Base-by-base conservation (phyloP, 2,329 filamentous ascomycete species). In the Didymella arachidicola region DNA sequence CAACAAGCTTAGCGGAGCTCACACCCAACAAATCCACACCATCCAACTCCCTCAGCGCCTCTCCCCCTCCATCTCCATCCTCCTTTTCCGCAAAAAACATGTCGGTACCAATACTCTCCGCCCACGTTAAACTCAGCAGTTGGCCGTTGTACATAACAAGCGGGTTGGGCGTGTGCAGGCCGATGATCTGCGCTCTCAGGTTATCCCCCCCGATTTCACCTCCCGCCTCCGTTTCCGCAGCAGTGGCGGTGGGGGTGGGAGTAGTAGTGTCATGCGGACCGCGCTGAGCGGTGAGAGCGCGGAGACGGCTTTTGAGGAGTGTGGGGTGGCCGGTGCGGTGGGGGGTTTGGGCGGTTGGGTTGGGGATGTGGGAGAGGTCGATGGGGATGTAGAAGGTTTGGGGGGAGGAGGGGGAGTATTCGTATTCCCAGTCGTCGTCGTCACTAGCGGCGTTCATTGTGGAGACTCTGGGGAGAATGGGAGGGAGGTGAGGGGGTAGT, bases 31-130 rank as follows among this genome's bases (percentile, higher is more conserved):
- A 80, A 71, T 93, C 41, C 16, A 43, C 41, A 10, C 27, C 16
- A 2, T 84, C 75, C 7, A 81, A 81, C 30, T 79, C 80, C 26
- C 86, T 81, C 25, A 81, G 78, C n/a, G 82, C 83, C 16, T 65
- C 38, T 11, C 46, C 53, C 7, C 72, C 61, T 41, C 76, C 61
- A 38, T 65, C 50, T 5, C 30, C 18, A 8, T 68, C 53, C 4
- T 72, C 68, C 55, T 72, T 70, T 22, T 22, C 22, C 6, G 63
- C 83, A 68, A 97, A 89, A 41, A 96, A 85, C 63, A 93, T 80
- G 66, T 96, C 92, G 0, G 93, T 96, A 34, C 94, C 94, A 42
- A 96, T 86, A 59, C 92, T 89, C 61, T 91, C 87, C 11, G 87
- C 85, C 94, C 94, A 98, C 44, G 86, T 80, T 64, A 92, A 94